Conservation (phyloP, 2,329 filamentous ascomycete genomes). For the Ceratocystis variospora region DNA sequence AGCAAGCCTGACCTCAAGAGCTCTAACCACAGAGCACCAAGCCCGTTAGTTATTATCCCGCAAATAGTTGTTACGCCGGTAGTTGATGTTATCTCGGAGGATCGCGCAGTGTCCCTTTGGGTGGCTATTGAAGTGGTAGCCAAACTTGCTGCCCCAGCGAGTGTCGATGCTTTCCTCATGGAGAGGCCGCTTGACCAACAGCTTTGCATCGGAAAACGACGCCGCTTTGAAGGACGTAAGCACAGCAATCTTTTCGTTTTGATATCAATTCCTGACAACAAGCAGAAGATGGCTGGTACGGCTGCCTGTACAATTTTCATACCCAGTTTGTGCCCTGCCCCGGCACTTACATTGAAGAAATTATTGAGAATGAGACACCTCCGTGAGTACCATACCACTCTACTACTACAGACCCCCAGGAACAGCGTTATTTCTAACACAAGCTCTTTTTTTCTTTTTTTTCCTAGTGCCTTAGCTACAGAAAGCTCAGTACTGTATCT, state of each 20-base stretch:
- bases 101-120: conserved; percentile 30
- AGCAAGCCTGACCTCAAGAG: not conserved
- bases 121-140: conserved; percentile 36
- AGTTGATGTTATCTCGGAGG: conserved; percentile 26
- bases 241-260: not conserved
- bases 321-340: conserved; percentile 33
- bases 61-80: conserved; percentile 34
- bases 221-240: conserved; percentile 18
- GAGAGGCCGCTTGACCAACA: conserved; percentile 17
- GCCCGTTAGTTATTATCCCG: conserved; percentile 29
- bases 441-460: not conserved
- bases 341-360: conserved; percentile 32
- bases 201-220: conserved; percentile 18
- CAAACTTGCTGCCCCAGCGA: conserved; percentile 25
- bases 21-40: conserved; percentile 10
- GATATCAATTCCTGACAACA: not conserved
- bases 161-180: conserved; percentile 19
- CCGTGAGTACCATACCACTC: conserved; percentile 27
- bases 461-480: conserved; percentile 29
- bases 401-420: not conserved
- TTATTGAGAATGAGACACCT: conserved; percentile 33
- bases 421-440: not conserved
- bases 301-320: conserved; percentile 36
- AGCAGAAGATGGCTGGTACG: conserved; percentile 27
- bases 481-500: conserved; percentile 37